Evolutionary conservation across 495 filamentous ascomycete genomes (phyloP).

Genomic region (Aspergillus indologenus): DNA sequence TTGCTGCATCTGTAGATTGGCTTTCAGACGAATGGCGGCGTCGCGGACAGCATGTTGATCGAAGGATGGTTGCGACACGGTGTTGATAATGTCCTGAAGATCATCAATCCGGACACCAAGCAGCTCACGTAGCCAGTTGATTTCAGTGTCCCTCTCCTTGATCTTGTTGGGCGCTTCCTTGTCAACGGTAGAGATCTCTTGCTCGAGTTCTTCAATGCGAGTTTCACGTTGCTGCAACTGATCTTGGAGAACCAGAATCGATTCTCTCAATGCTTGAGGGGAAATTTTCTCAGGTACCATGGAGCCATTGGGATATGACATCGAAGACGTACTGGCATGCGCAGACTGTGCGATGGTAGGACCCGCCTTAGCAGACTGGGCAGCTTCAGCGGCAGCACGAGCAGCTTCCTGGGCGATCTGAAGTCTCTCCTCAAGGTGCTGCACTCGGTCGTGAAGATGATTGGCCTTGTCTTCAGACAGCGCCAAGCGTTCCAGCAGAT

Average conservation of each 20-base stretch:
- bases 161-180: constrained; percentile 74
- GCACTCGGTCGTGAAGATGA: constrained; percentile 75
- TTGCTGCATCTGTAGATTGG: constrained; percentile 96
- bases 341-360: constrained; percentile 28
- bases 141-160: constrained; percentile 88
- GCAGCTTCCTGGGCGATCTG: constrained; percentile 90
- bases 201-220: constrained; percentile 82
- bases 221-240: constrained; percentile 92
- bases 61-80: constrained; percentile 68
- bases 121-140: constrained; percentile 90
- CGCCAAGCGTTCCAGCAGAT: constrained; percentile 66
- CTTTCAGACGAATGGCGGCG: constrained; percentile 85
- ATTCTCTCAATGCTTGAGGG: constrained; percentile 90
- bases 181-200: constrained; percentile 61
- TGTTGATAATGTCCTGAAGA: constrained; percentile 83
- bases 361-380: constrained; percentile 59
- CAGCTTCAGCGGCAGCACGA: constrained; percentile 77
- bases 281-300: constrained; percentile 79
- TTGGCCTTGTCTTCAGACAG: constrained; percentile 76
- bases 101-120: constrained; percentile 87
- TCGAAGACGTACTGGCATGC: constrained; percentile 43
- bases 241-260: constrained; percentile 91
- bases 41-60: constrained; percentile 77
- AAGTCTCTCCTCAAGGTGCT: constrained; percentile 82
- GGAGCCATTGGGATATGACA: constrained; percentile 43